A percentile compares a stretch with the other conserved stretches of the same genome.
Conservation (phyloP, 2,329 filamentous ascomycete genomes). For the Colletotrichum echinochloae region DNA sequence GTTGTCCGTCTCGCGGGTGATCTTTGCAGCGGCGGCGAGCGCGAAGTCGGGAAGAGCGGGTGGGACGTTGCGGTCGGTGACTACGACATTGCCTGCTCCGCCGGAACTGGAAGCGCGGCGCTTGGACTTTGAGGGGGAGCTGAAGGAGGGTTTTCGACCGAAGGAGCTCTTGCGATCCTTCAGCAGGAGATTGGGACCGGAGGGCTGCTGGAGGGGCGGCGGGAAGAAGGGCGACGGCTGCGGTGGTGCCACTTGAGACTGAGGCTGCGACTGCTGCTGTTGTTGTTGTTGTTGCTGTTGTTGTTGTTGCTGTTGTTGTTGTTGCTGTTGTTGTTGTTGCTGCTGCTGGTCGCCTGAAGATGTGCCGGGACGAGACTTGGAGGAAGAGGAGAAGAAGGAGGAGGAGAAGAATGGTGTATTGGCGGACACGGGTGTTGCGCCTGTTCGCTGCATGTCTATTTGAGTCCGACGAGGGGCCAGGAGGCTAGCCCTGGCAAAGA, state of each 20-base stretch:
- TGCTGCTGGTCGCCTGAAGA: slow-evolving; percentile 40
- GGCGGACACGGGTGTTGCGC: slow-evolving; percentile 40
- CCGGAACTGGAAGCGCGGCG: slow-evolving; percentile 58
- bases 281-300: slow-evolving; percentile 29
- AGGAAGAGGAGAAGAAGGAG: slow-evolving; percentile 51
- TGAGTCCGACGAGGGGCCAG: slow-evolving; percentile 12
- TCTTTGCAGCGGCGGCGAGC: slow-evolving; percentile 61
- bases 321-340: slow-evolving; percentile 34
- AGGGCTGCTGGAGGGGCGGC: slow-evolving; percentile 40
- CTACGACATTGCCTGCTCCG: slow-evolving; percentile 53
- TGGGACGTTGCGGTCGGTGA: slow-evolving; percentile 61
- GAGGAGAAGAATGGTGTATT: slow-evolving; percentile 52
- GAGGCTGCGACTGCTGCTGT: slow-evolving; percentile 34
- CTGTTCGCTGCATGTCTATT: slow-evolving; percentile 42
- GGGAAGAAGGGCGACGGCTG: slow-evolving; percentile 39
- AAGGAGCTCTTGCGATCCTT: slow-evolving; percentile 66
- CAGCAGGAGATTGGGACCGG: slow-evolving; percentile 49
- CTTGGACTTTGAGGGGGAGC: slow-evolving; percentile 50
- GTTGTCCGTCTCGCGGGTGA: slow-evolving; percentile 49
- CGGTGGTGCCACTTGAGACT: slow-evolving; percentile 38
- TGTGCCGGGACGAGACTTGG: slow-evolving; percentile 44
- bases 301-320: slow-evolving; percentile 34
- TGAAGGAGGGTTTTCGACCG: slow-evolving; percentile 65
- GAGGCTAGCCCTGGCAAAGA: slow-evolving; percentile 10
- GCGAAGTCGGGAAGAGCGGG: slow-evolving; percentile 68